These are phyloP conservation scores for Pythium dissimile DNA, from an alignment of 352 stramenopile species.

Conservation along the genomic window DNA sequence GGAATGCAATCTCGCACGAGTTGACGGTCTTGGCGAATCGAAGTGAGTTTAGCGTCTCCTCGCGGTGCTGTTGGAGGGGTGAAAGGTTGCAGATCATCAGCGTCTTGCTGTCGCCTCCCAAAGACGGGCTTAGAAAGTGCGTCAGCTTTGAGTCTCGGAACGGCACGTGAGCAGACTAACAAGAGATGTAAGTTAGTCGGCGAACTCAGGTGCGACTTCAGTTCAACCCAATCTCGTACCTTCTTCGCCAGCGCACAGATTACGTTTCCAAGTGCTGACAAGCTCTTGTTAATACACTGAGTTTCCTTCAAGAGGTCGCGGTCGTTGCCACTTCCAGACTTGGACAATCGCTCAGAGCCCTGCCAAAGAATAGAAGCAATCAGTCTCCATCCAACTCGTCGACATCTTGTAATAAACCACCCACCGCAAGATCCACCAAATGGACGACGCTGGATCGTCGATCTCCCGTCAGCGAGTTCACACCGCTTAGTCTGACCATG, in stretches of 20 bases:
- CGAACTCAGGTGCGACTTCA: too few relatives aligned
- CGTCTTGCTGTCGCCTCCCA: slow-evolving; percentile 86
- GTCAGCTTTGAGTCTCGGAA: slow-evolving; percentile 91
- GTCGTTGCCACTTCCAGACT: slow-evolving; percentile 71
- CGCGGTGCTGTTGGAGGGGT: slow-evolving; percentile 60
- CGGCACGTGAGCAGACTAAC: slow-evolving; percentile 67
- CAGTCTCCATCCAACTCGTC: background rate
- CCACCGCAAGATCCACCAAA: slow-evolving; percentile 75
- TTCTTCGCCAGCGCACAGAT: slow-evolving; percentile 82
- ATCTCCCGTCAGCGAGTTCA: slow-evolving; percentile 56
- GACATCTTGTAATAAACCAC: slow-evolving; percentile 8
- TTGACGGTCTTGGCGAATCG: slow-evolving; percentile 88
- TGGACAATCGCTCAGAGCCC: slow-evolving; percentile 83
- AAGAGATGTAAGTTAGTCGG: background rate
- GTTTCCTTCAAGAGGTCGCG: slow-evolving; percentile 82
- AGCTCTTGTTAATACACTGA: slow-evolving; percentile 85
- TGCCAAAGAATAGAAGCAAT: slow-evolving; percentile 9
- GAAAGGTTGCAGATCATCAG: slow-evolving; percentile 91
- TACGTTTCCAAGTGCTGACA: slow-evolving; percentile 81
- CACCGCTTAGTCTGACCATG: slow-evolving; percentile 61
- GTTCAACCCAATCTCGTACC: slow-evolving; percentile 28
- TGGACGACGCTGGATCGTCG: slow-evolving; percentile 66
- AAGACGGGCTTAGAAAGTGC: slow-evolving; percentile 78
- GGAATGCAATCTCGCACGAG: slow-evolving; percentile 79
- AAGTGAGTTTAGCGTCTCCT: slow-evolving; percentile 85